These are phyloP conservation scores for Amoeboaphelidium protococcarum DNA, from an alignment of 371 early-diverging fungal genomes.

Conservation along the genomic window DNA sequence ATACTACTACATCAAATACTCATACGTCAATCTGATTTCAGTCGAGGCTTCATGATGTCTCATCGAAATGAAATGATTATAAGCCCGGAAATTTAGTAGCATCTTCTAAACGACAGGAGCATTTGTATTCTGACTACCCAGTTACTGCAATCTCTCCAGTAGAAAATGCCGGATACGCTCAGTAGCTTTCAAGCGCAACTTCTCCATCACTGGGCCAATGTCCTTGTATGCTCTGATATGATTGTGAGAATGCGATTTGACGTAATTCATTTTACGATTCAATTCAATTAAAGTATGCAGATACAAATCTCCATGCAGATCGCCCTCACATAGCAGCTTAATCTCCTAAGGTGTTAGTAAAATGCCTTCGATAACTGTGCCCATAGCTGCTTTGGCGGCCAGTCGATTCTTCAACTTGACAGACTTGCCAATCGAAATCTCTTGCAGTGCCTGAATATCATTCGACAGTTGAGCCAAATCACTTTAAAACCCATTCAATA, in stretches of 20 bases:
- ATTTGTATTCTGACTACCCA: conserved; percentile 64
- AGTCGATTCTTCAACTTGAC: conserved; percentile 50
- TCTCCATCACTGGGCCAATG: conserved; percentile 65
- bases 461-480: conserved; percentile 57
- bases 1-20: conserved; percentile 50
- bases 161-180: conserved; percentile 61
- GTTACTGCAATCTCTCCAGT: conserved; percentile 42
- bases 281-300: conserved; percentile 42
- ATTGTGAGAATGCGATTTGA: conserved; percentile 33
- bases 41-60: conserved; percentile 60
- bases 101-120: conserved; percentile 68
- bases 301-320: conserved; percentile 68
- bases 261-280: conserved; percentile 52
- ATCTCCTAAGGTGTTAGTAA: conserved; percentile 51
- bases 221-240: conserved; percentile 45
- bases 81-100: conserved; percentile 54
- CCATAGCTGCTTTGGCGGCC: conserved; percentile 29
- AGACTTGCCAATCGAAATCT: conserved; percentile 46
- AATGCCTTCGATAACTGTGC: conserved; percentile 43
- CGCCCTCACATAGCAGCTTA: conserved; percentile 19
- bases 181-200: conserved; percentile 46
- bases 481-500: conserved; percentile 49
- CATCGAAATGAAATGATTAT: conserved; percentile 59
- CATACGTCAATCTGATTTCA: conserved; percentile 58
- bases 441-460: conserved; percentile 61